Conservation (phyloP, 176 grass and related monocot genomes). For the Triticum timopheevii region DNA sequence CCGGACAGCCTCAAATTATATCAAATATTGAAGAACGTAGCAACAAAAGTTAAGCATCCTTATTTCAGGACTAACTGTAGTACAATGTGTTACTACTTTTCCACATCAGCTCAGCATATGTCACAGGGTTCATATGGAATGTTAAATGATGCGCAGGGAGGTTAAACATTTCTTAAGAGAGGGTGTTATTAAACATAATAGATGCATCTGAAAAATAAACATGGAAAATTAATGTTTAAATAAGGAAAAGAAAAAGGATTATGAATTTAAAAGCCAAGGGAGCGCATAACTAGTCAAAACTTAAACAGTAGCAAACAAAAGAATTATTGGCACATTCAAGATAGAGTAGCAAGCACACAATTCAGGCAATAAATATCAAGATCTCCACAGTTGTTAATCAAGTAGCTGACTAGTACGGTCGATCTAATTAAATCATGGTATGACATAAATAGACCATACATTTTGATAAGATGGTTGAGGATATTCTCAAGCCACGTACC, state of each 20-base stretch:
- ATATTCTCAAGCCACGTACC: conserved; percentile 25
- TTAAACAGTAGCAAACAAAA: neutral
- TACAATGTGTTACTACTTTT: neutral
- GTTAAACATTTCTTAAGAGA: neutral
- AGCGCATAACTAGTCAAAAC: neutral
- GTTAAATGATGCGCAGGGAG: neutral
- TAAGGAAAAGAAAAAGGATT: neutral
- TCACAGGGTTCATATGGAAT: neutral
- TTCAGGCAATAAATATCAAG: neutral
- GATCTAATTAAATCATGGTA: neutral
- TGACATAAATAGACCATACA: neutral
- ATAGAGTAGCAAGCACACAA: neutral
- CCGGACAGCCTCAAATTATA: no score
- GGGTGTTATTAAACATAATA: neutral
- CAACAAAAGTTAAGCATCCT: no score
- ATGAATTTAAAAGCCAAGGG: neutral
- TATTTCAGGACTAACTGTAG: no score
- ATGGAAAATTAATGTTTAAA: neutral
- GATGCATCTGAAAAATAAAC: neutral
- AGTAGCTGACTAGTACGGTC: neutral
- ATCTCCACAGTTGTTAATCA: neutral
- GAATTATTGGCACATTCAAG: neutral
- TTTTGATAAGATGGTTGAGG: neutral
- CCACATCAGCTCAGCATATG: neutral
- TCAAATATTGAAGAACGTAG: no score